These are phyloP conservation scores for Trichoderma aggressivum DNA, from an alignment of 2,329 filamentous ascomycete species.

Conservation along the genomic window DNA sequence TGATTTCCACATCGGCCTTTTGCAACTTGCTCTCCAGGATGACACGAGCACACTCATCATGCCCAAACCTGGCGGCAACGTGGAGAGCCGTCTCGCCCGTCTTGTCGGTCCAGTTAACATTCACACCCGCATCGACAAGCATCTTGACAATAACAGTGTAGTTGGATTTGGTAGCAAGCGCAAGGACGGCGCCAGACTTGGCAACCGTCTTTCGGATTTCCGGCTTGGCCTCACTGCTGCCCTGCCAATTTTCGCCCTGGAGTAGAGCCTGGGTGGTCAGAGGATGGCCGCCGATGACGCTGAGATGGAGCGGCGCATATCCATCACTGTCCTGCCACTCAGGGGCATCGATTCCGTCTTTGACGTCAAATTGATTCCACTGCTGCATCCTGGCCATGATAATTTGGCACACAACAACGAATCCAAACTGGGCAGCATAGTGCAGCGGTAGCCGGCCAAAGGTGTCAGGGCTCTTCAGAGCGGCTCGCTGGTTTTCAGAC, in stretches of 20 bases:
- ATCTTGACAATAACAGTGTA: slow-evolving; percentile 80
- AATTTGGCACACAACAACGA: slow-evolving; percentile 83
- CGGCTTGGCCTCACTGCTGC: slow-evolving; percentile 57
- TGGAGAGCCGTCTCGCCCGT: slow-evolving; percentile 90
- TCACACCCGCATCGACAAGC: slow-evolving; percentile 82
- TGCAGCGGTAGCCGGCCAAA: slow-evolving; percentile 85
- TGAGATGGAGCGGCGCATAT: slow-evolving; percentile 84
- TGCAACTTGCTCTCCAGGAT: slow-evolving; percentile 67
- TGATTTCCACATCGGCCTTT: slow-evolving; percentile 70
- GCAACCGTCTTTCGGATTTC: slow-evolving; percentile 66
- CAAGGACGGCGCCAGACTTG: slow-evolving; percentile 83
- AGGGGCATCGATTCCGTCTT: slow-evolving; percentile 78
- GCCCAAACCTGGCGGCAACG: slow-evolving; percentile 84
- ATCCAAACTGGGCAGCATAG: slow-evolving; percentile 92
- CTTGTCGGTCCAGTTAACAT: slow-evolving; percentile 90
- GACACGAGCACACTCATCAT: slow-evolving; percentile 73
- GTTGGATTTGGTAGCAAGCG: slow-evolving; percentile 84
- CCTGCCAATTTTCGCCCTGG: slow-evolving; percentile 74
- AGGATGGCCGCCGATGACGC: slow-evolving; percentile 86
- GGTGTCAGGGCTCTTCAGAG: slow-evolving; percentile 67
- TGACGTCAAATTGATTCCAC: slow-evolving; percentile 83
- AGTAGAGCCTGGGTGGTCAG: slow-evolving; percentile 79
- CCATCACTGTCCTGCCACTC: slow-evolving; percentile 93
- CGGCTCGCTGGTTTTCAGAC: slow-evolving; percentile 61
- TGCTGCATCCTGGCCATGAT: slow-evolving; percentile 85